These are phyloP conservation scores for Cyberlindnera galapagoensis DNA, from an alignment of 805 yeast genomes.

Conservation along the genomic window DNA sequence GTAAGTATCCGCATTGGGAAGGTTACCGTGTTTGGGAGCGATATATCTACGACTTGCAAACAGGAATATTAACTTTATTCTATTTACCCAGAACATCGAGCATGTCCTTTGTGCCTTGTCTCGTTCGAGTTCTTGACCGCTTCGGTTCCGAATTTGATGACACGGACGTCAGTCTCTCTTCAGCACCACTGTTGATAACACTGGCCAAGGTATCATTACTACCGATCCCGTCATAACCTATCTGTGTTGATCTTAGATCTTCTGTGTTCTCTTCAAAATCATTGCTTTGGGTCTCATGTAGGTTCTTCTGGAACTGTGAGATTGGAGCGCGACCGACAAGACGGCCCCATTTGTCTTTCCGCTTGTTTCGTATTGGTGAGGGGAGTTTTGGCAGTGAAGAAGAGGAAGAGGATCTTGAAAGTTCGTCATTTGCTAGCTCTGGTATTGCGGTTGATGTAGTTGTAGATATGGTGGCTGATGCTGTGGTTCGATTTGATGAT, in stretches of 20 bases:
- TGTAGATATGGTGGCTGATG: conserved; percentile 2
- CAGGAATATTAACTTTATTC: conserved; percentile 2
- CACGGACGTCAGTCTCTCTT: too few species aligned
- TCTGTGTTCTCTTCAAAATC: conserved; percentile 1
- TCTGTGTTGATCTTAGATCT: conserved; percentile 11
- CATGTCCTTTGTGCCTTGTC: conserved; percentile 17
- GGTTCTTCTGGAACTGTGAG: conserved; percentile 25
- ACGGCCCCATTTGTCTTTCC: conserved; percentile 35
- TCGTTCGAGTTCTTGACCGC: conserved; percentile 14
- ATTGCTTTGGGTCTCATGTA: background rate
- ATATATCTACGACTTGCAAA: too few species aligned
- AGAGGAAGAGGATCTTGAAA: conserved; percentile 9
- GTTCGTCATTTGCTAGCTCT: conserved; percentile 1
- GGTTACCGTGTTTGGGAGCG: background rate
- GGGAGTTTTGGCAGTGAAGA: conserved; percentile 35
- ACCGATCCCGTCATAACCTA: conserved; percentile 14
- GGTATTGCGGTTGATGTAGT: conserved; percentile 5
- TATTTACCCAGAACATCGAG: conserved; percentile 19
- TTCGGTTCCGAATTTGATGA: too few species aligned
- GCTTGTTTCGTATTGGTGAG: conserved; percentile 44
- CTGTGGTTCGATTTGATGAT: background rate
- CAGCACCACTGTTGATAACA: conserved; percentile 6
- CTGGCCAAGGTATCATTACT: conserved; percentile 9
- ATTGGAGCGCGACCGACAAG: conserved; percentile 36
- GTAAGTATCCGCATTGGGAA: conserved; percentile 2